A percentile compares a stretch with the other conserved stretches of the same genome.
Evolutionary conservation across 2,329 filamentous ascomycete species (phyloP).

Genomic region (Penicillium sp.): DNA sequence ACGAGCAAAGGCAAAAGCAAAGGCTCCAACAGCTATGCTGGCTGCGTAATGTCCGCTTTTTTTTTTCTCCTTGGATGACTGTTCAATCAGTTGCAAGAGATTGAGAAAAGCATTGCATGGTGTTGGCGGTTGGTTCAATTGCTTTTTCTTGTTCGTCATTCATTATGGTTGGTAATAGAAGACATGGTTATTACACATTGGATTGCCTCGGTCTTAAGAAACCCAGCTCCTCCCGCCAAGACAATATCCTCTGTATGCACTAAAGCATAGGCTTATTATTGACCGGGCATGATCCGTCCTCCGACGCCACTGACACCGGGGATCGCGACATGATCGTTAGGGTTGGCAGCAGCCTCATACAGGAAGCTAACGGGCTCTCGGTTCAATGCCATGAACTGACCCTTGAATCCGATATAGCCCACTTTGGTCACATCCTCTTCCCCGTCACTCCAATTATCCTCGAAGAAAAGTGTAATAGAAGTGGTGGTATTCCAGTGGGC

Average conservation of each 20-base stretch:
- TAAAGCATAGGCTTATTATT: too few species aligned
- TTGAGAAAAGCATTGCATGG: conserved; percentile 25
- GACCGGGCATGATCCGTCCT: conserved; percentile 42
- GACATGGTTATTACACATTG: conserved; percentile 13
- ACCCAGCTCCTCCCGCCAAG: not conserved
- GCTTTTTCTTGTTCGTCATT: conserved; percentile 14
- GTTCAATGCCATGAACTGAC: conserved; percentile 85
- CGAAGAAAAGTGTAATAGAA: conserved; percentile 78
- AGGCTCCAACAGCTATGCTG: conserved; percentile 24
- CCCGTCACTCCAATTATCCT: conserved; percentile 80
- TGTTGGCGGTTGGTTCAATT: conserved; percentile 21
- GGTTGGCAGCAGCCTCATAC: conserved; percentile 93
- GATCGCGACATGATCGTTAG: conserved; percentile 68
- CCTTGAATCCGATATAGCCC: conserved; percentile 86
- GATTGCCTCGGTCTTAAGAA: not conserved
- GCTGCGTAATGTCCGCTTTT: conserved; percentile 20
- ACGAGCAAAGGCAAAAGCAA: conserved; percentile 30
- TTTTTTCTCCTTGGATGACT: conserved; percentile 5
- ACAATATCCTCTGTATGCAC: too few species aligned
- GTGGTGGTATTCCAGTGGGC: conserved; percentile 85
- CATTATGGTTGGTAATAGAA: conserved; percentile 13
- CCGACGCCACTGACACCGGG: conserved; percentile 43
- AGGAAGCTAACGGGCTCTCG: conserved; percentile 79
- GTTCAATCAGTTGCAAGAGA: conserved; percentile 15
- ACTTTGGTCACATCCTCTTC: conserved; percentile 77